phyloP scores from a whole-genome alignment of 192 early-diverging fungal genomes.

The Pilobolus umbonatus region DNA sequence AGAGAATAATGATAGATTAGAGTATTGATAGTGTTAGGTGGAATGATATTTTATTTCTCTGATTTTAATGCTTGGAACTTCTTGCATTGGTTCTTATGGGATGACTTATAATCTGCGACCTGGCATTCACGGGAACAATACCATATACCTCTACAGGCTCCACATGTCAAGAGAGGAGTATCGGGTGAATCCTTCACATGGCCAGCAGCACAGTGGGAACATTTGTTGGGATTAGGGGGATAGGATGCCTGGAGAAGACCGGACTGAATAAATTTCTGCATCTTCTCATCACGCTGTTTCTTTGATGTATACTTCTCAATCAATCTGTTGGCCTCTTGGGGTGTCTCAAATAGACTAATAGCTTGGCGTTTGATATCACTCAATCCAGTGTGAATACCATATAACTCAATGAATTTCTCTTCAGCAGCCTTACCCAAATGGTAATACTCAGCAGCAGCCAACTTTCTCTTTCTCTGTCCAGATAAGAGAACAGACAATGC shows the following conservation, averaged over 20 bases:
- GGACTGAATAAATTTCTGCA: conserved; percentile 33
- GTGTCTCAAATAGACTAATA: conserved; percentile 32
- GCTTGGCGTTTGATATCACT: conserved; percentile 50
- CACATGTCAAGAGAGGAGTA: conserved; percentile 47
- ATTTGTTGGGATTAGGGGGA: conserved; percentile 37
- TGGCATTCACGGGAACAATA: conserved; percentile 60
- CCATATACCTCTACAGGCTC: conserved; percentile 47
- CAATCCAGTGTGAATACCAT: conserved; percentile 42
- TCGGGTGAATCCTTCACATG: conserved; percentile 32
- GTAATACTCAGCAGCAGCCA: conserved; percentile 44
- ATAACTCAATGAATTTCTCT: conserved; percentile 46
- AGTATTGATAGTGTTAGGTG: too few relatives aligned
- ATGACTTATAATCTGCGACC: conserved; percentile 41
- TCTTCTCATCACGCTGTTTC: conserved; percentile 23
- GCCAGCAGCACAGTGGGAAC: conserved; percentile 42
- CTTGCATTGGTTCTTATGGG: conserved; percentile 9
- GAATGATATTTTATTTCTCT: too few relatives aligned
- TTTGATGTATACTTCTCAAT: conserved; percentile 12
- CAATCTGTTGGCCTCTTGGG: conserved; percentile 27
- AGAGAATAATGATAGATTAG: too few relatives aligned
- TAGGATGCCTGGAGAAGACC: conserved; percentile 40
- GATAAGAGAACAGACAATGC: conserved; percentile 41
- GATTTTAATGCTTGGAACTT: conserved; percentile 6
- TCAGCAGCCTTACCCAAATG: conserved; percentile 49
- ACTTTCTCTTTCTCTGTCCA: conserved; percentile 33